phyloP scores from a whole-genome alignment of 768 basidiomycete genomes.

The Phylloporus sp. region DNA sequence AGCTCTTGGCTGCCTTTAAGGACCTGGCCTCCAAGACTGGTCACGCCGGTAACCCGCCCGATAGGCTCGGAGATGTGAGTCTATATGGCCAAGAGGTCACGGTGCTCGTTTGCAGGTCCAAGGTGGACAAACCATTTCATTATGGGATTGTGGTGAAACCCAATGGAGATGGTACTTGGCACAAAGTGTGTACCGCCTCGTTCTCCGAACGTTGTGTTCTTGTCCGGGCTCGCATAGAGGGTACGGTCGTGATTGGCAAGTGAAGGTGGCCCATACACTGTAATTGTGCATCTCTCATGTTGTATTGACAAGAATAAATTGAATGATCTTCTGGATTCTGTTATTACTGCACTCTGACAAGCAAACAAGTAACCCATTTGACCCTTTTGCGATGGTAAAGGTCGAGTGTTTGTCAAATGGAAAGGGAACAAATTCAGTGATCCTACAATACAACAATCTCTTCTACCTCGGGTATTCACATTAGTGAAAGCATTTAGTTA shows the following conservation, averaged over 20 bases:
- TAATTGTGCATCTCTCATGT: too few species aligned
- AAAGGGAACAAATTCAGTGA: constrained; percentile 17
- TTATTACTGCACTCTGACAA: too few species aligned
- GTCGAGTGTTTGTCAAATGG: neutral
- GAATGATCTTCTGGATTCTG: too few species aligned
- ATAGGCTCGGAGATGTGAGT: constrained; percentile 7
- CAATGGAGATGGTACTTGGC: constrained; percentile 2
- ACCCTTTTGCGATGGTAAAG: too few species aligned
- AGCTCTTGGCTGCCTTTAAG: neutral
- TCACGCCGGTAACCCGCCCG: neutral
- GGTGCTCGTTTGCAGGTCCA: constrained; percentile 9
- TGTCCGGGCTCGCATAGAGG: neutral
- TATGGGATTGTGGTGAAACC: constrained; percentile 7
- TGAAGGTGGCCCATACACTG: too few species aligned
- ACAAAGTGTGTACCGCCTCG: constrained; percentile 10
- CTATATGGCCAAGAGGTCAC: constrained; percentile 4
- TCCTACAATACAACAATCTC: constrained; percentile 32
- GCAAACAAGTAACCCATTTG: too few species aligned
- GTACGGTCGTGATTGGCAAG: constrained; percentile 3
- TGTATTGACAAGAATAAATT: too few species aligned
- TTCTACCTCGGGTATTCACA: constrained; percentile 31
- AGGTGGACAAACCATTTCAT: constrained; percentile 3
- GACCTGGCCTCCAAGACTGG: neutral
- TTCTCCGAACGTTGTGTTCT: constrained; percentile 4
- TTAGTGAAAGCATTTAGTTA: constrained; percentile 31